Evolutionary conservation across 345 rosid species (phyloP).

Genomic region (Ceriops tagal): DNA sequence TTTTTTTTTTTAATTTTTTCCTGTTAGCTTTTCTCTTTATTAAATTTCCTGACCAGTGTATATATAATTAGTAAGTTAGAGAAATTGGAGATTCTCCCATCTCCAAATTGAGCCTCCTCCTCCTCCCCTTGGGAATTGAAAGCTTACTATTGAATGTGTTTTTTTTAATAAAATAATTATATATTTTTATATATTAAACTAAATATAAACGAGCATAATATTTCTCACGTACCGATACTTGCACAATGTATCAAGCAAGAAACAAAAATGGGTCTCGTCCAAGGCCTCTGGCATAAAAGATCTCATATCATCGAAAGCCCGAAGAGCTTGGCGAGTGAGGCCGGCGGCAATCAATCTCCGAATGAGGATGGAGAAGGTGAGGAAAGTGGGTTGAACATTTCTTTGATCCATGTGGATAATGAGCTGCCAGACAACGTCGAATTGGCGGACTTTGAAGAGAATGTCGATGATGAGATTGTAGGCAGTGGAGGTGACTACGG

Average conservation of each 20-base stretch:
- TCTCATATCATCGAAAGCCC: slow-evolving; percentile 68
- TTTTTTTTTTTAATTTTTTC: too few relatives aligned
- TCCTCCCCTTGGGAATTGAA: too few relatives aligned
- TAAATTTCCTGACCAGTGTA: too few relatives aligned
- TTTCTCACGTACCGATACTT: slow-evolving; percentile 62
- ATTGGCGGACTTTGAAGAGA: slow-evolving; percentile 65
- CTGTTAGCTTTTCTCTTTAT: too few relatives aligned
- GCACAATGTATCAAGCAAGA: slow-evolving; percentile 70
- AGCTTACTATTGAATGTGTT: too few relatives aligned
- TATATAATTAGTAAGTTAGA: too few relatives aligned
- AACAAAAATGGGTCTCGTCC: slow-evolving; percentile 39
- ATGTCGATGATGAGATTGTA: slow-evolving; percentile 66
- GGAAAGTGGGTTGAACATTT: slow-evolving; percentile 30
- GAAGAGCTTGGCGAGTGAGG: slow-evolving; percentile 78
- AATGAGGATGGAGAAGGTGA: slow-evolving; percentile 61
- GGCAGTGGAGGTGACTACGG: slow-evolving; percentile 26
- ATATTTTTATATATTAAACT: too few relatives aligned
- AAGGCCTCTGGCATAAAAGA: slow-evolving; percentile 30
- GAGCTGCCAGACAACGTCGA: slow-evolving; percentile 78
- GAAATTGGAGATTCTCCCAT: too few relatives aligned
- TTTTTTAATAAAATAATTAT: too few relatives aligned
- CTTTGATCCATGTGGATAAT: slow-evolving; percentile 59
- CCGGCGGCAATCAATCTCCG: slow-evolving; percentile 80
- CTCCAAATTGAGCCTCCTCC: too few relatives aligned
- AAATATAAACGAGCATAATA: too few relatives aligned